Base-by-base conservation (phyloP, 2,329 filamentous ascomycete genomes). In the Claviceps sp. region DNA sequence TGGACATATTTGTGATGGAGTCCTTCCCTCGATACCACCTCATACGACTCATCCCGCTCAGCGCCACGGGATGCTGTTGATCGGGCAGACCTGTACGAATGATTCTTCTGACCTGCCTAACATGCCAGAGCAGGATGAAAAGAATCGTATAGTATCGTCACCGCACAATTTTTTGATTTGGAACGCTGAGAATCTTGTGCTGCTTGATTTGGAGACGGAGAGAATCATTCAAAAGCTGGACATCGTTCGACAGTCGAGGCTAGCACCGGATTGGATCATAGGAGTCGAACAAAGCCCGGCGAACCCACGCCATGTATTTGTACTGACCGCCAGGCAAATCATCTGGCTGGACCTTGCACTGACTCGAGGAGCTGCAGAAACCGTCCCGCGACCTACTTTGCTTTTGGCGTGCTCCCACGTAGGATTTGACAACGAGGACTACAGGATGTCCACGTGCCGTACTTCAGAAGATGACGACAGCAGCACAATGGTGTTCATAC, bases 271-370 rank as follows among this genome's bases (percentile, higher is more conserved):
- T 49, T 59, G 56, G 16, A 76, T 88, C 47, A 61, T 88, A 52
- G 77, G 85, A 58, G 60, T 82, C 1, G 71, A 72, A 55, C 58
- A 64, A 8, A 77, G 76, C 52, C 71, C 73, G 1, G 59, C 63
- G 2, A 66, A 74, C 50, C 65, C 68, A 5, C 67, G 69, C 26
- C 72, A 78, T n/a, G 58, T 80, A 1, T 77, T 82, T 52, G 66
- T 86, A 9, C 65, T 86, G 45, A 86, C 81, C 1, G 73, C 71
- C 13, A 68, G 68, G 0, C 68, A 67, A 29, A 51, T 85, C 0
- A 66, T 74, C 37, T 71, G 77, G 66, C 56, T 79, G n/a, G 67
- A 73, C 47, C 59, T 77, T 14, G 62, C 57, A 48, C 53, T 52
- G 47, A 50, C 20, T n/a, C 34, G 5, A 16, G 45, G 22, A 20